A percentile compares a stretch with the other conserved stretches of the same genome.
These are phyloP conservation scores for Digitaria exilis DNA, from an alignment of 202 grass and related monocot species.

Conservation along the genomic window DNA sequence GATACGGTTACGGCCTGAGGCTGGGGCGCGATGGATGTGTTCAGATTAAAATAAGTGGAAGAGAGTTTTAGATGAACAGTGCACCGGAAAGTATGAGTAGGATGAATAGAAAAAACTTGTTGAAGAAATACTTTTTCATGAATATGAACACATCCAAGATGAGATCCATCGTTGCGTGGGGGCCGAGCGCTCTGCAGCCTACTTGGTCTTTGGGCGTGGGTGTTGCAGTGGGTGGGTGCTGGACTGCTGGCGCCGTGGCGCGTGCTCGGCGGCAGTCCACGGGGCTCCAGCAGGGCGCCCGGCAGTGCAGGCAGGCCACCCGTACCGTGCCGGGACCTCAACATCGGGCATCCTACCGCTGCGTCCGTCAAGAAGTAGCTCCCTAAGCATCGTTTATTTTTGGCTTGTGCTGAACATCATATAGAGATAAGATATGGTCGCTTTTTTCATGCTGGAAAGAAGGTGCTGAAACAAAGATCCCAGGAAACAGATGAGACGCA, in stretches of 20 bases:
- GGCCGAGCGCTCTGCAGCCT: neutral
- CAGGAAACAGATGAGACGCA: neutral
- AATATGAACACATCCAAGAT: too few relatives aligned
- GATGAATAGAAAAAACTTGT: too few relatives aligned
- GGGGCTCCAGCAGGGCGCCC: neutral
- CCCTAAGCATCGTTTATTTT: neutral
- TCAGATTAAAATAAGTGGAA: too few relatives aligned
- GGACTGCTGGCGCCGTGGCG: conserved; percentile 15
- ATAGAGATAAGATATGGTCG: neutral
- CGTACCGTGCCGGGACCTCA: neutral
- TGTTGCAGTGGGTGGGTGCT: too few relatives aligned
- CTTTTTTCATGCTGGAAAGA: neutral
- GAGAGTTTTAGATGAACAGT: too few relatives aligned
- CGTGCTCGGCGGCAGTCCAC: conserved; percentile 26
- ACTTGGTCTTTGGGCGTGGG: neutral
- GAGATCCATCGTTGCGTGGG: conserved; percentile 29
- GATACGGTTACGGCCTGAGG: neutral
- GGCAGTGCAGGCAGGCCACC: neutral
- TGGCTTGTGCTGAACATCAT: neutral
- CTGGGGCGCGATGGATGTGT: neutral
- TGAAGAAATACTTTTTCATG: too few relatives aligned
- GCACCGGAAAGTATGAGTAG: too few relatives aligned
- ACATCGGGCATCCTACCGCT: neutral
- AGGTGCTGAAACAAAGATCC: neutral
- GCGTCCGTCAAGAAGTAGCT: neutral